Percentiles rank a stretch among this genome's conserved stretches.
phyloP scores from a whole-genome alignment of 805 yeast species.

The Spathaspora sp. region DNA sequence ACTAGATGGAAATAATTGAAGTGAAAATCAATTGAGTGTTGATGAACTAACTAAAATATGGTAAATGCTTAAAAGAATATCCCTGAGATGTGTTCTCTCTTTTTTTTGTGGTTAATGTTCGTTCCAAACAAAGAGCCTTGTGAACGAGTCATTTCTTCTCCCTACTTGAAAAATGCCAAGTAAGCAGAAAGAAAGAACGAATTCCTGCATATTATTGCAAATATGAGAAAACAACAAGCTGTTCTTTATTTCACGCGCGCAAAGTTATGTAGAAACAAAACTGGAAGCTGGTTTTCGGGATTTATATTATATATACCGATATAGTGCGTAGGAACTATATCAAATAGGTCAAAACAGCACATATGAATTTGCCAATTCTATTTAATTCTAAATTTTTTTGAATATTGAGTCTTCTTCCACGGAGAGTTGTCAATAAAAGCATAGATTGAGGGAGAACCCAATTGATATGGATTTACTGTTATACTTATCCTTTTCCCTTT shows the following conservation, averaged over 20 bases:
- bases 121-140: neutral
- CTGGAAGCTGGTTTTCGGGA: too few relatives aligned
- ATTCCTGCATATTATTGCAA: neutral
- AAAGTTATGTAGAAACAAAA: too few relatives aligned
- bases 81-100: neutral
- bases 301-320: too few relatives aligned
- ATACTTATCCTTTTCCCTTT: too few relatives aligned
- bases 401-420: too few relatives aligned
- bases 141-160: neutral
- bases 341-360: too few relatives aligned
- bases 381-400: too few relatives aligned
- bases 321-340: too few relatives aligned
- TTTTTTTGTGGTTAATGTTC: neutral
- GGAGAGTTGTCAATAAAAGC: too few relatives aligned
- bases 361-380: too few relatives aligned
- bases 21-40: neutral
- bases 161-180: neutral
- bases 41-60: neutral
- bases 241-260: neutral
- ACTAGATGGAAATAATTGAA: neutral
- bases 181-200: neutral
- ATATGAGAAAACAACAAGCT: neutral
- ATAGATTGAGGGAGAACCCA: too few relatives aligned
- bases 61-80: neutral
- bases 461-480: too few relatives aligned